Percentiles rank a stretch among this genome's conserved stretches.
Evolutionary conservation across 306 rosid species (phyloP).

Genomic region (Sphenostylis stenocarpa): DNA sequence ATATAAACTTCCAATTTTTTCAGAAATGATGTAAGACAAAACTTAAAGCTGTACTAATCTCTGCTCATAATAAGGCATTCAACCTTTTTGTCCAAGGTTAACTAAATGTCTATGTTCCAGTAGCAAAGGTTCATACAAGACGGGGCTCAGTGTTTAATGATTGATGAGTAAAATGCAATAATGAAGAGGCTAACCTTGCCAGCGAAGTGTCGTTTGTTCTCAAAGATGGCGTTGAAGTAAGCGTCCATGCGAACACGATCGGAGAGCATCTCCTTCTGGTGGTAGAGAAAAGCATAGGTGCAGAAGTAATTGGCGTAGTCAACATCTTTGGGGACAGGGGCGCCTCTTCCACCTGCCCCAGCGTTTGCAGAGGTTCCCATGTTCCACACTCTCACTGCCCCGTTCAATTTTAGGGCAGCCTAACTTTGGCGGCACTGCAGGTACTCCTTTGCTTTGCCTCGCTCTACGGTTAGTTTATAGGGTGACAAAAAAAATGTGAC

Average conservation of each 20-base stretch:
- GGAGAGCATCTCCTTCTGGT: constrained; percentile 99
- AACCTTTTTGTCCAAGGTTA: too few species aligned
- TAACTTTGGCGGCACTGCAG: constrained; percentile 35
- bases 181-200: constrained; percentile 56
- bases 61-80: too few species aligned
- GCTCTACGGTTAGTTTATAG: constrained; percentile 18
- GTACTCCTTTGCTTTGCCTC: not conserved
- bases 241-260: constrained; percentile 99
- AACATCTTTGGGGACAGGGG: constrained; percentile 69
- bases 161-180: not conserved
- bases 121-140: not conserved
- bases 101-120: too few species aligned
- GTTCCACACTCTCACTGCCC: not conserved
- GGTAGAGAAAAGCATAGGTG: constrained; percentile 89
- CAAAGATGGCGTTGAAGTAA: constrained; percentile 75
- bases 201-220: constrained; percentile 79
- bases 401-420: constrained; percentile 46
- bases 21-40: not conserved
- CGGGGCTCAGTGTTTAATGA: too few species aligned
- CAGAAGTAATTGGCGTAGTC: constrained; percentile 91
- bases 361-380: constrained; percentile 78
- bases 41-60: too few species aligned
- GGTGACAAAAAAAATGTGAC: too few species aligned
- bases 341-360: constrained; percentile 35
- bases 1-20: too few species aligned